Evolutionary conservation across 176 grass and related monocot genomes (phyloP).

Genomic region (Tillandsia fasciculata): DNA sequence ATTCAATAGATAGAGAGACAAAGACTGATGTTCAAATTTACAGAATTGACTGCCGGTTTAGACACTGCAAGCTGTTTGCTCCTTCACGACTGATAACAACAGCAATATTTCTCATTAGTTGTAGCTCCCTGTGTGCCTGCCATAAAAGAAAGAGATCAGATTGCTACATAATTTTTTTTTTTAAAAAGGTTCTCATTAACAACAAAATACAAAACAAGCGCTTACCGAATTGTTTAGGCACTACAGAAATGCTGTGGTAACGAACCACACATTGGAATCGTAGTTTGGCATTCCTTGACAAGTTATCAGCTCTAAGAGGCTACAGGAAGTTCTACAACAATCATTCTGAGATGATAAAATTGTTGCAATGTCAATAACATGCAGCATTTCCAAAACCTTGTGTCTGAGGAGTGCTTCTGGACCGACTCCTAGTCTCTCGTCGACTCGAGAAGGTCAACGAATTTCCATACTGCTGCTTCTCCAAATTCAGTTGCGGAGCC

Average conservation of each 20-base stretch:
- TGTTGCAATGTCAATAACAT: no score
- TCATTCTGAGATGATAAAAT: no score
- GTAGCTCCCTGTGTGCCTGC: neutral
- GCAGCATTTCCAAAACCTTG: no score
- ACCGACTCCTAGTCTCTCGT: neutral
- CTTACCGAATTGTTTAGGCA: neutral
- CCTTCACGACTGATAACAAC: neutral
- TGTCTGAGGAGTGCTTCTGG: neutral
- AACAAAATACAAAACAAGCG: neutral
- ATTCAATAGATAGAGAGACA: no score
- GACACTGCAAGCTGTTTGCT: neutral
- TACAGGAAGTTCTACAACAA: no score
- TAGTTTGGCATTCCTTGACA: no score
- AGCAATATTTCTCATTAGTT: neutral
- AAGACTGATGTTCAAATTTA: no score
- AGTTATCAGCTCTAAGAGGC: no score
- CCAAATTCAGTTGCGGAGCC: neutral
- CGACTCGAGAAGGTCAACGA: neutral
- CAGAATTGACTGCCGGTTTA: no score
- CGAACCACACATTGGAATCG: no score
- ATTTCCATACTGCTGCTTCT: neutral
- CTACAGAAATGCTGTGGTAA: no score
- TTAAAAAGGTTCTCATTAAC: neutral
- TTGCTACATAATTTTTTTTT: neutral
- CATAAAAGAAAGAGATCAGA: neutral